Base-by-base conservation (phyloP, 495 filamentous ascomycete genomes). In the Podospora sp. region DNA sequence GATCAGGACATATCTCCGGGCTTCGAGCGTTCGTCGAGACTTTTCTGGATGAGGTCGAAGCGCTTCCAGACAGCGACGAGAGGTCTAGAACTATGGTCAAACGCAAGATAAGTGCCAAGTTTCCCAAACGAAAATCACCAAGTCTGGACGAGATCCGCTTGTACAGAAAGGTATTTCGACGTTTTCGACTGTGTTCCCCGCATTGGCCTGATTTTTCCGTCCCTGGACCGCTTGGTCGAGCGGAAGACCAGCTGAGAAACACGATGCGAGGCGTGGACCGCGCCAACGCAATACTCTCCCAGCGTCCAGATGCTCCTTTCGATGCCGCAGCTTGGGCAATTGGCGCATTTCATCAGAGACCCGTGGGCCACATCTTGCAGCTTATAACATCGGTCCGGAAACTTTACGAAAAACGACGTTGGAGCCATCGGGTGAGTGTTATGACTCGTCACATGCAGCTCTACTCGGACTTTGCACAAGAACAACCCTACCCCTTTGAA, bases 401-500 rank as follows among this genome's bases (percentile, higher is more conserved):
- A 46, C 14, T 46, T 6, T 46, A 46, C 40, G 14, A 46, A 18
- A 14, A 46, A 46, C 40, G 40, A 46, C 40, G 40, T 46, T 6
- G 40, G 40, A 46, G 40, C 40, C 14, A 11, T 14, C 40, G 40
- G 40, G 40, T 46, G 40, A 11, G 40, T 46, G 40, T 46, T 46
- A 46, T 46, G 40, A 46, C 40, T 46, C 40, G 40, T 46, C 40
- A 46, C 40, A 46, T 46, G 40, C 2, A 46, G 40, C 40, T 46
- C 40, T 46, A 46, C 40, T 46, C 40, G 40, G 40, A 46, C 40
- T 46, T 46, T 11, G 40, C 40, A 4, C 40, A 46, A 46, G 5
- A 46, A 46, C 40, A 46, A 46, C 40, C 40, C 40, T 46, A 46
- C 40, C 40, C 40, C 40, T 46, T 46, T 46, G 40, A 46, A 46